These are phyloP conservation scores for Flammula alnicola DNA, from an alignment of 1,284 basidiomycete species.

Conservation along the genomic window DNA sequence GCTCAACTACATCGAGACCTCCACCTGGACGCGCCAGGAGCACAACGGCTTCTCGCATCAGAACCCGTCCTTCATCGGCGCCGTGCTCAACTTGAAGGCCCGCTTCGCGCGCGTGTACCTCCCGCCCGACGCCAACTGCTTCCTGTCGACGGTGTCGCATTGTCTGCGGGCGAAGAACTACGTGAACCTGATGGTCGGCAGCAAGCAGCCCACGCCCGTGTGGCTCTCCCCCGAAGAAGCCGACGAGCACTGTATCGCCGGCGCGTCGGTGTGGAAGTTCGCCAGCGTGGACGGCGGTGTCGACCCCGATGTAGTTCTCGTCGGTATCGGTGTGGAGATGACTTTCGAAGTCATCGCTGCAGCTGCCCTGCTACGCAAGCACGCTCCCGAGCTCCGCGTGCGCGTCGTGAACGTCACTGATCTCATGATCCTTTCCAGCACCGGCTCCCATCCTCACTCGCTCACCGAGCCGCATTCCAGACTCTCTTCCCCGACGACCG, in stretches of 20 bases:
- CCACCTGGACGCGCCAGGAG: slow-evolving; percentile 85
- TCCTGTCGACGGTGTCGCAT: slow-evolving; percentile 81
- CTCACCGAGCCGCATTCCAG: slow-evolving; percentile 67
- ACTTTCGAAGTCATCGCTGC: slow-evolving; percentile 83
- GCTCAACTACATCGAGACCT: slow-evolving; percentile 87
- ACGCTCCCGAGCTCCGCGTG: slow-evolving; percentile 67
- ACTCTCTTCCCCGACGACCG: slow-evolving; percentile 74
- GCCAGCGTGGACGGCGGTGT: slow-evolving; percentile 70
- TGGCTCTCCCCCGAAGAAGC: slow-evolving; percentile 74
- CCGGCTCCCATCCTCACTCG: slow-evolving; percentile 78
- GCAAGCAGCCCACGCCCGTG: slow-evolving; percentile 78
- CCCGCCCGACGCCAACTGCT: slow-evolving; percentile 89
- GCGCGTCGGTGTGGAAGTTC: slow-evolving; percentile 78
- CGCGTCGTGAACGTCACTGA: slow-evolving; percentile 85
- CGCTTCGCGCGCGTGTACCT: slow-evolving; percentile 82
- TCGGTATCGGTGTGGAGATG: slow-evolving; percentile 76
- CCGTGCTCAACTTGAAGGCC: slow-evolving; percentile 79
- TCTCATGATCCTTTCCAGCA: slow-evolving; percentile 75
- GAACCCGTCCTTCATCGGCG: slow-evolving; percentile 86
- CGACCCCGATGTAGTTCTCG: slow-evolving; percentile 73
- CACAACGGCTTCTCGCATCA: slow-evolving; percentile 85
- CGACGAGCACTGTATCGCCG: slow-evolving; percentile 73
- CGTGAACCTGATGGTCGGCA: slow-evolving; percentile 85
- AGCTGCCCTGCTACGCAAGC: slow-evolving; percentile 70
- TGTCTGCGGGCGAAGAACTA: slow-evolving; percentile 85